Base-by-base conservation (phyloP, 1,284 basidiomycete genomes). In the Cutaneotrichosporon cyanovorans region DNA sequence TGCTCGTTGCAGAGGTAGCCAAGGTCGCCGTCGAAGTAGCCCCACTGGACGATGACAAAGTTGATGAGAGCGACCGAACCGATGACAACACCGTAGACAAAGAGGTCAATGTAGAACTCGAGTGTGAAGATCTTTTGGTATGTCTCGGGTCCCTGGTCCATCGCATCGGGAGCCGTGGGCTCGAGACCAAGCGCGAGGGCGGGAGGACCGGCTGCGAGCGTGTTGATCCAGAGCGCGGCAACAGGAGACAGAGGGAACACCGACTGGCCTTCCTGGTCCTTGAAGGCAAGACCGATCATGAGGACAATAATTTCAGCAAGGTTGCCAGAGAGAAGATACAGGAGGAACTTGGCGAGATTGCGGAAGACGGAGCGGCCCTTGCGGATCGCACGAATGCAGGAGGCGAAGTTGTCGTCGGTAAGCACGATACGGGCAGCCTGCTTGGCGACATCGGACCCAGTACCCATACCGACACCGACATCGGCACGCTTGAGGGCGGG, bases 351-450 rank as follows among this genome's bases (percentile, higher is more conserved):
- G 32, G 63, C 56, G 45, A 74, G 55, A 61, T 75, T 75, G 48
- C 61, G 69, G 48, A 76, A 74, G 47, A 77, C 69, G 59, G 74
- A 72, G 44, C 82, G 77, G 23, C 82, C 83, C 61, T 84, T 81
- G 51, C 77, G 51, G 55, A 85, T 78, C 10, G 82, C 83, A 46
- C 78, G 76, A 18, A 78, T 77, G 57, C 84, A 84, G 19, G 79
- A 80, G 34, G 80, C 78, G 63, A 85, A 85, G 71, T 85, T 83
- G 71, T 85, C 81, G 61, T 84, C 80, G 25, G 79, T 78, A 42
- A 84, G 71, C 1, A 84, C 81, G 40, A 84, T 73, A 62, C 82
- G 80, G 15, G 79, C 75, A 6, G 74, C 74, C 48, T 75, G 74
- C 61, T 76, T 76, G 33, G 83, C 82, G 22, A 84, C 82, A 56